A percentile compares a stretch with the other conserved stretches of the same genome.
Evolutionary conservation across 306 rosid species (phyloP).

Genomic region (Abrus precatorius): DNA sequence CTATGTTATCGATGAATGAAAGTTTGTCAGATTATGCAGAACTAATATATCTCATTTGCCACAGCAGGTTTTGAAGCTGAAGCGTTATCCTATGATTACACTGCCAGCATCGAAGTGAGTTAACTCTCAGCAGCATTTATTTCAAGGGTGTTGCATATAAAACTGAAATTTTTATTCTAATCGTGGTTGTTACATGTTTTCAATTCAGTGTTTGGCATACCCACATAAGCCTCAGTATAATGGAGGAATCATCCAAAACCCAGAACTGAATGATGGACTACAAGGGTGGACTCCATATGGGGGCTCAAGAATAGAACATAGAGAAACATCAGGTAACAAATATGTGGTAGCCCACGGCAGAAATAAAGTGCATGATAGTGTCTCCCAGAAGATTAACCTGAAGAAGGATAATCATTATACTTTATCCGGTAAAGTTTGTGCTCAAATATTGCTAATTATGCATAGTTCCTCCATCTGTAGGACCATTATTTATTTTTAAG

Average conservation of each 20-base stretch:
- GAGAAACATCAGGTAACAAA: slow-evolving; percentile 63
- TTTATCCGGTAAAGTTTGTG: slow-evolving; percentile 64
- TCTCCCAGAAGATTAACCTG: slow-evolving; percentile 64
- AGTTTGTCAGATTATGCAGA: not conserved
- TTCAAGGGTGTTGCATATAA: not conserved
- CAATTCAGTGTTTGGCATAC: slow-evolving; percentile 59
- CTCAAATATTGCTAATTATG: not conserved
- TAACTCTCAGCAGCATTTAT: not conserved
- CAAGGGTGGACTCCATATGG: slow-evolving; percentile 72
- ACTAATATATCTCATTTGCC: not conserved
- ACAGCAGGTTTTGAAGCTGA: slow-evolving; percentile 57
- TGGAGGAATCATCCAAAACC: slow-evolving; percentile 82
- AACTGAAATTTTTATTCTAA: not conserved
- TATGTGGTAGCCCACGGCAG: slow-evolving; percentile 71
- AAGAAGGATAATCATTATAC: slow-evolving; percentile 57
- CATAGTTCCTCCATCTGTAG: not conserved
- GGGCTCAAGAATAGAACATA: slow-evolving; percentile 53
- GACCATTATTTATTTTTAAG: not conserved
- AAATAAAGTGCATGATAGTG: slow-evolving; percentile 54
- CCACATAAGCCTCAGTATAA: slow-evolving; percentile 71
- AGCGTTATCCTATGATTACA: slow-evolving; percentile 69
- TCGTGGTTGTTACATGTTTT: not conserved
- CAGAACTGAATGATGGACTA: slow-evolving; percentile 70
- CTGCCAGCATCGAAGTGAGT: slow-evolving; percentile 62
- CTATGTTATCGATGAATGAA: not conserved